These are phyloP conservation scores for Obelidium mucronatum DNA, from an alignment of 192 early-diverging fungal species.

Conservation along the genomic window DNA sequence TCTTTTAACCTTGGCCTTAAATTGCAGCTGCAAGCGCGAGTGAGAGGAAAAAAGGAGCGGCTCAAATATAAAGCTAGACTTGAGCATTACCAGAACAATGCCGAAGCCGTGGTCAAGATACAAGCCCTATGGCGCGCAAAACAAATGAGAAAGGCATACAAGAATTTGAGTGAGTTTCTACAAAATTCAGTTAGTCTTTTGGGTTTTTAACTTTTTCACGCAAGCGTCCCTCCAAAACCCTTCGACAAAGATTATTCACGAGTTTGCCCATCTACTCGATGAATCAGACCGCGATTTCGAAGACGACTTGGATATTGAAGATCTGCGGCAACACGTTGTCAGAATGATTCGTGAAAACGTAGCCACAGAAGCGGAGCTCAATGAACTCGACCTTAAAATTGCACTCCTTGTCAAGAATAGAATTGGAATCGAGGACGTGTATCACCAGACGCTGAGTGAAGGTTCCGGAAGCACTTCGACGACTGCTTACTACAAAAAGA, in stretches of 20 bases:
- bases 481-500: conserved; percentile 53
- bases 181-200: conserved; percentile 6
- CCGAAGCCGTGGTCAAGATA: conserved; percentile 80
- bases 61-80: conserved; percentile 63
- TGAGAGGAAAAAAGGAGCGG: conserved; percentile 70
- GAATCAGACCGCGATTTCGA: conserved; percentile 93
- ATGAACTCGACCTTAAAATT: conserved; percentile 95
- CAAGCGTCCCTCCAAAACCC: conserved; percentile 66
- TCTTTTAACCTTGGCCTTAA: no score
- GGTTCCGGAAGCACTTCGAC: conserved; percentile 17
- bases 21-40: conserved; percentile 67
- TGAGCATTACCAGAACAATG: conserved; percentile 68
- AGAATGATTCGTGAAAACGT: conserved; percentile 90
- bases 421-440: conserved; percentile 94
- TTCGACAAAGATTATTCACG: conserved; percentile 80
- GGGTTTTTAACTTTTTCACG: background rate
- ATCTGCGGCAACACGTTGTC: conserved; percentile 85
- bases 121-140: conserved; percentile 66
- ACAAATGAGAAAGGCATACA: conserved; percentile 48
- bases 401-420: conserved; percentile 94
- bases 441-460: conserved; percentile 59
- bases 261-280: conserved; percentile 88
- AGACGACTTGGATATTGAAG: conserved; percentile 88
- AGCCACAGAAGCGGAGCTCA: conserved; percentile 76
- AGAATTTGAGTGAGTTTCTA: conserved; percentile 49